These are phyloP conservation scores for Backusella morwellensis DNA, from an alignment of 192 early-diverging fungal species.

Conservation along the genomic window DNA sequence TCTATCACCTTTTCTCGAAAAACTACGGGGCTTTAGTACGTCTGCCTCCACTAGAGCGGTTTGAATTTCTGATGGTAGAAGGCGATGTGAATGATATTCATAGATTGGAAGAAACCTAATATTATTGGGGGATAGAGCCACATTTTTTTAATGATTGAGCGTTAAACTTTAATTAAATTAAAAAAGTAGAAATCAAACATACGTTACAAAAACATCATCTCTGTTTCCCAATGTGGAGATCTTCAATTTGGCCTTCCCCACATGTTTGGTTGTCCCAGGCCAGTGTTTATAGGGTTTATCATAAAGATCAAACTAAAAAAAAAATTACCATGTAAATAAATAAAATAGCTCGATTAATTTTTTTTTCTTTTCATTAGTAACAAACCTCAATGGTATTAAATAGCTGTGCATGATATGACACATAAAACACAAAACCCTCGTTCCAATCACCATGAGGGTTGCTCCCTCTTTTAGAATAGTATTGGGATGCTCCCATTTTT, in stretches of 20 bases:
- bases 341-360: neutral
- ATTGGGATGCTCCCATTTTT: constrained; percentile 24
- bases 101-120: constrained; percentile 26
- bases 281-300: constrained; percentile 22
- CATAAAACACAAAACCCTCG: constrained; percentile 67
- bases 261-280: constrained; percentile 14
- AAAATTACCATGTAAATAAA: neutral
- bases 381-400: constrained; percentile 62
- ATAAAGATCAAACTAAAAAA: constrained; percentile 28
- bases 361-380: neutral
- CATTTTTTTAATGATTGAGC: neutral
- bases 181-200: neutral
- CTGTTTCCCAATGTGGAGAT: constrained; percentile 20
- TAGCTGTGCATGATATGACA: constrained; percentile 72
- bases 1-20: neutral
- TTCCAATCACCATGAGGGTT: constrained; percentile 62
- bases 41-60: neutral
- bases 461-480: constrained; percentile 40
- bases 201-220: constrained; percentile 33
- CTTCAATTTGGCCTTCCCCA: constrained; percentile 28
- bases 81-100: constrained; percentile 23
- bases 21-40: neutral
- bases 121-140: neutral
- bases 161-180: too few species aligned
- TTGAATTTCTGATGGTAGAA: constrained; percentile 6